These are phyloP conservation scores for Panicum hallii DNA, from an alignment of 202 grass and related monocot genomes.

Conservation along the genomic window DNA sequence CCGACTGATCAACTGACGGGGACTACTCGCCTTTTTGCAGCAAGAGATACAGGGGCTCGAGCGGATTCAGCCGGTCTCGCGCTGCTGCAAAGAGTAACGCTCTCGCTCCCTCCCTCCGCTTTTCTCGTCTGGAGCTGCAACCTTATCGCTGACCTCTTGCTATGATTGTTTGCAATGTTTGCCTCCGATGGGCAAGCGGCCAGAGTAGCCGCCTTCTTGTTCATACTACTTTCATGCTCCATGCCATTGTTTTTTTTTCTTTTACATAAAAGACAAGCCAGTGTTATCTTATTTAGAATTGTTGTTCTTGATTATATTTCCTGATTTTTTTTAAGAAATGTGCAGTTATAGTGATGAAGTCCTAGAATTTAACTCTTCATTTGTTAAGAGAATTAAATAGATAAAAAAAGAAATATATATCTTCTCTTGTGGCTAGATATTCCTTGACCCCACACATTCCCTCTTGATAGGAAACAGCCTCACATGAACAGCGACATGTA, in stretches of 20 bases:
- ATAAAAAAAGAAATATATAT: too few species aligned
- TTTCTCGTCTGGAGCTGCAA: neutral
- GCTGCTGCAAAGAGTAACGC: conserved; percentile 96
- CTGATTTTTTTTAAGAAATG: neutral
- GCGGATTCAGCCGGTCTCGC: conserved; percentile 76
- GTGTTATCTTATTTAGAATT: neutral
- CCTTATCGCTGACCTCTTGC: neutral
- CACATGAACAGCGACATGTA: conserved; percentile 21
- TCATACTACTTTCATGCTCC: conserved; percentile 11
- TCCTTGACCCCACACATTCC: neutral
- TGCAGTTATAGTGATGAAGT: neutral
- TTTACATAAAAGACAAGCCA: neutral
- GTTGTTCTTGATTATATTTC: neutral
- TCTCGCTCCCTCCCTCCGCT: neutral
- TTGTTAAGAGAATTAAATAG: neutral
- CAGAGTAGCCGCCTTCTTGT: neutral
- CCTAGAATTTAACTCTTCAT: neutral
- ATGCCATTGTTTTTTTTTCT: neutral
- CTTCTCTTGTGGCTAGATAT: neutral
- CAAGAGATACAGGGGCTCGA: conserved; percentile 90
- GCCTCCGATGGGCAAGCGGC: conserved; percentile 17
- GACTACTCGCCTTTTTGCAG: conserved; percentile 55
- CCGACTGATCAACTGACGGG: neutral
- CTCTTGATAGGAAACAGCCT: neutral
- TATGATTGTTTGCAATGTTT: conserved; percentile 17